Evolutionary conservation across 2,329 filamentous ascomycete species (phyloP).

Genomic region (Pseudogymnoascus pannorum): DNA sequence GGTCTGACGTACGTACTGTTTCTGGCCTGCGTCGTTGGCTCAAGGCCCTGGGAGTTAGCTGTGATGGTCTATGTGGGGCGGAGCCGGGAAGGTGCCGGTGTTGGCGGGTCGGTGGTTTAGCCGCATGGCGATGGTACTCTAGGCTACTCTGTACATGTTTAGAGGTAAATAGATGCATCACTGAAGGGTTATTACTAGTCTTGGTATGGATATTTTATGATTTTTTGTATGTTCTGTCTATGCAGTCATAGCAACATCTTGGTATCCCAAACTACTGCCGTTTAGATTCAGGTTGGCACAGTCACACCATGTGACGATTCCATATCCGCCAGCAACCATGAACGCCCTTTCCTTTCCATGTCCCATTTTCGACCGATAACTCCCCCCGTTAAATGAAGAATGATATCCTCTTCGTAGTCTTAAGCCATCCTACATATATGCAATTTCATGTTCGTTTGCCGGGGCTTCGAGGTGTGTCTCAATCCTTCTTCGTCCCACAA

Average conservation of each 20-base stretch:
- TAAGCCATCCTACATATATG: not conserved
- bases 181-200: not conserved
- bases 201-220: not conserved
- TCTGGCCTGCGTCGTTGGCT: not conserved
- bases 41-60: not conserved
- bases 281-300: not conserved
- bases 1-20: not conserved
- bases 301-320: slow-evolving; percentile 3
- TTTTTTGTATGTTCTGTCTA: not conserved
- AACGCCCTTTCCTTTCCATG: not conserved
- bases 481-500: slow-evolving; percentile 56
- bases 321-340: not conserved
- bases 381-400: not conserved
- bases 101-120: slow-evolving; percentile 5
- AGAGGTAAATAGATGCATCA: not conserved
- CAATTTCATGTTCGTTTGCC: not conserved
- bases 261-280: not conserved
- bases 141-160: not conserved
- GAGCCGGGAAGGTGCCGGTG: not conserved
- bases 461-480: not conserved
- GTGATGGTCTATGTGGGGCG: not conserved
- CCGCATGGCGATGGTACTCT: not conserved
- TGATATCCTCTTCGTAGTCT: not conserved
- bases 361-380: not conserved
- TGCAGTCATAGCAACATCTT: not conserved